Evolutionary conservation across 2,329 filamentous ascomycete species (phyloP), one percentile per base, ranked within the genome.

Genomic region (Onygenales sp.): DNA sequence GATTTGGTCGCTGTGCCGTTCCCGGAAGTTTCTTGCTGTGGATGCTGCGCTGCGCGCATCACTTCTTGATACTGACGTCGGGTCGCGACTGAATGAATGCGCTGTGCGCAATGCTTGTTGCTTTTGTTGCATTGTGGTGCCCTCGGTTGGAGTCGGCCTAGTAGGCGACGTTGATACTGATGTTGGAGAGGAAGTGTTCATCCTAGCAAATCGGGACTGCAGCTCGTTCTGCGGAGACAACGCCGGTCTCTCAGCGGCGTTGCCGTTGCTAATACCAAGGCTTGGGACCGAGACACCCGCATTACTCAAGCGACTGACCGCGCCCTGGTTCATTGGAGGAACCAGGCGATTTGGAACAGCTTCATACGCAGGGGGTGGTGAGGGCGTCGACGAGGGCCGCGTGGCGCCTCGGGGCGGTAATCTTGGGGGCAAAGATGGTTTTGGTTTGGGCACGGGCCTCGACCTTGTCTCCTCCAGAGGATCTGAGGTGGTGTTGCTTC

Each of bases 221-320:
- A 92, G 72, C 62, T 87, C 83, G 58, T 76, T 81, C 54, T 88
- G 69, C 44, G 84, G 82, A 6, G 63, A 58, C 45, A 61, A 57
- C 34, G 57, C 57, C 11, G 59, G 65, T 56, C 62, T 65, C 49
- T 66, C 66, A 55, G 65, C 62, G 53, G 59, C 70, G 46, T 54
- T 54, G 52, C 56, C 56, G 13, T 61, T 56, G 60, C 82, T 84
- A 56, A 95, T 94, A 4, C 86, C 86, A 3, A 95, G 74, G 0
- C 80, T 86, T 0, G 89, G 85, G 0, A 95, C 88, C 0, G 84
- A 87, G 5, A 95, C 77, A 1, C 90, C 90, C 1, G 87, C 84
- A 39, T 82, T 79, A 9, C 84, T 81, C 7, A 96, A 76, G 42
- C 88, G 79, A 54, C 73, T 77, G 52, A 85, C 66, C 4, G 88